Evolutionary conservation across 1,284 basidiomycete genomes (phyloP).

Genomic region (Tylopilus orsonianus): DNA sequence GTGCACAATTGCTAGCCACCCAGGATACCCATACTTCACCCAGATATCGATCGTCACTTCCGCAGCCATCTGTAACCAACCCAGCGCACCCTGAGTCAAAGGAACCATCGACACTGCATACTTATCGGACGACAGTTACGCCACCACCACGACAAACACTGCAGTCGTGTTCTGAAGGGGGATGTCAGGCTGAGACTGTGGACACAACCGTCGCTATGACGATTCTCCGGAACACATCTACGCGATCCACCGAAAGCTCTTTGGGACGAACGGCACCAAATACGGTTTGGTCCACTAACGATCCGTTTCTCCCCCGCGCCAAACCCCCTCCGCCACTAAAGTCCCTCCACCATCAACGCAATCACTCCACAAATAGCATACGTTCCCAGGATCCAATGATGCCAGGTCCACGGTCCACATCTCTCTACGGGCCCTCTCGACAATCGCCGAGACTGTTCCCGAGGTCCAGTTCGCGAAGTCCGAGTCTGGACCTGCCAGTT

Average conservation of each 20-base stretch:
- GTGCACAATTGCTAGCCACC: neutral
- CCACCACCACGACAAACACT: too few relatives aligned
- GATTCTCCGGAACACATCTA: neutral
- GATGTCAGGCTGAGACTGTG: neutral
- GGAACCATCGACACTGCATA: too few relatives aligned
- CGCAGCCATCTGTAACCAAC: neutral
- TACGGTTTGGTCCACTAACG: conserved; percentile 16
- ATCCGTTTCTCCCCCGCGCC: conserved; percentile 25
- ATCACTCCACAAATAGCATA: neutral
- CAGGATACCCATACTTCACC: neutral
- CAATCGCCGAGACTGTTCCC: neutral
- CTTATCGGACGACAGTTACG: too few relatives aligned
- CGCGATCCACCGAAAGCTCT: neutral
- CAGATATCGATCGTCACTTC: neutral
- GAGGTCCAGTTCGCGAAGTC: neutral
- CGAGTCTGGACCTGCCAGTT: neutral
- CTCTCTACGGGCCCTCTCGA: neutral
- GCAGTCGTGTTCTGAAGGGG: neutral
- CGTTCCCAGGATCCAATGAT: neutral
- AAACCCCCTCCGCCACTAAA: conserved; percentile 20
- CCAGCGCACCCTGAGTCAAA: neutral
- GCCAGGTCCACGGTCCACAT: neutral
- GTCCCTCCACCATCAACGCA: conserved; percentile 10
- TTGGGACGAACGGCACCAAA: neutral
- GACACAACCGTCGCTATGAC: neutral